A percentile compares a stretch with the other conserved stretches of the same genome.
phyloP scores from a whole-genome alignment of 1,284 basidiomycete genomes.

The Paramarasmius palmivorus region DNA sequence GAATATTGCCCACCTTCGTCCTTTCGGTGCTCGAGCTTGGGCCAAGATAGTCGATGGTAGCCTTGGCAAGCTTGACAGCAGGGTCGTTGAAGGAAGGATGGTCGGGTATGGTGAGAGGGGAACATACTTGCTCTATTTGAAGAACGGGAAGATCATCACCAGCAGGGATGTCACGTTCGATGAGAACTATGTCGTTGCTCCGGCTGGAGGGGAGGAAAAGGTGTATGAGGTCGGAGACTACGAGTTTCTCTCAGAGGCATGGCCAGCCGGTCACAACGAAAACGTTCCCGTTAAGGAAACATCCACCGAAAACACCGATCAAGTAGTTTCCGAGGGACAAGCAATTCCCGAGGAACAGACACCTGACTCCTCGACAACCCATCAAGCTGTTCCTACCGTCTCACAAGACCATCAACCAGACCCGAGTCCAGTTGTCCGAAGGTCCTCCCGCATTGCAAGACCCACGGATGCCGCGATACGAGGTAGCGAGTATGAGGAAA shows the following conservation, averaged over 20 bases:
- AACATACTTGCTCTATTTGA: slow-evolving; percentile 20
- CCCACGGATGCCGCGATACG: too few species aligned
- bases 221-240: not conserved
- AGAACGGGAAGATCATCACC: slow-evolving; percentile 6
- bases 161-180: slow-evolving; percentile 27
- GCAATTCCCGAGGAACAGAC: too few species aligned
- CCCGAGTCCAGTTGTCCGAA: too few species aligned
- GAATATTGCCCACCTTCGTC: slow-evolving; percentile 27
- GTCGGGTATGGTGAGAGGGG: slow-evolving; percentile 23
- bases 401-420: too few species aligned
- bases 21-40: slow-evolving; percentile 23
- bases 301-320: too few species aligned
- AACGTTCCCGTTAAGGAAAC: not conserved
- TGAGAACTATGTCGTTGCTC: slow-evolving; percentile 16
- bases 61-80: slow-evolving; percentile 21
- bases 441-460: too few species aligned
- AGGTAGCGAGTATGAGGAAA: too few species aligned
- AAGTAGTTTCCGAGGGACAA: too few species aligned
- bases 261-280: not conserved
- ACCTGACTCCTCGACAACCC: too few species aligned
- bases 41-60: slow-evolving; percentile 23
- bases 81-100: slow-evolving; percentile 18
- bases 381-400: too few species aligned
- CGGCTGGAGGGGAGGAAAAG: slow-evolving; percentile 7
- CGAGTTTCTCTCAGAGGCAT: too few species aligned